phyloP scores from a whole-genome alignment of 2,329 filamentous ascomycete species.

The Sclerotinia borealis region DNA sequence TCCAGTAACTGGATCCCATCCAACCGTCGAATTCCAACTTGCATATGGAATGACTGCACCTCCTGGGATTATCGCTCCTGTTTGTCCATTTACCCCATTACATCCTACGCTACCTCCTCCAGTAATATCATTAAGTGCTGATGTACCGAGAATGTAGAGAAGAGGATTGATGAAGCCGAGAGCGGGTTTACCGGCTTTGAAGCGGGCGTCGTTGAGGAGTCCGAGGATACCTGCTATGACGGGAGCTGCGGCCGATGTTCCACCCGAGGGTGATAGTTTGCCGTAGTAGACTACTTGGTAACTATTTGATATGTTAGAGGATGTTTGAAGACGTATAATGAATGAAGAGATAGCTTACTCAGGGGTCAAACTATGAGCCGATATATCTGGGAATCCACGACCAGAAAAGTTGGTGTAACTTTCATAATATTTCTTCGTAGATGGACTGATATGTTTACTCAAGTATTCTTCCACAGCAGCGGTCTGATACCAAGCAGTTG shows the following conservation, averaged over 20 bases:
- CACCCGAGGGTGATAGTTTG: conserved; percentile 35
- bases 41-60: conserved; percentile 19
- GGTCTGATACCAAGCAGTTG: conserved; percentile 41
- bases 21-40: conserved; percentile 27
- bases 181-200: conserved; percentile 41
- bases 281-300: conserved; percentile 16
- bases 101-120: conserved; percentile 35
- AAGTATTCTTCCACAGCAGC: conserved; percentile 39
- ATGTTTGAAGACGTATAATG: not conserved
- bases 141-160: conserved; percentile 32
- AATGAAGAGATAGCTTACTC: conserved; percentile 8
- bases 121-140: conserved; percentile 36
- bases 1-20: conserved; percentile 36
- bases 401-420: conserved; percentile 40
- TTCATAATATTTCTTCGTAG: conserved; percentile 40
- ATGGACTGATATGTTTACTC: conserved; percentile 18
- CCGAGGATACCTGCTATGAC: conserved; percentile 50
- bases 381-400: conserved; percentile 46
- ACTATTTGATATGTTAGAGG: conserved; percentile 1
- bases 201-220: conserved; percentile 55
- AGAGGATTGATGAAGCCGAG: conserved; percentile 39
- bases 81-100: conserved; percentile 21
- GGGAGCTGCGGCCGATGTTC: conserved; percentile 49
- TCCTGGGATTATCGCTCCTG: conserved; percentile 3
- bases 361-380: conserved; percentile 31